phyloP scores from a whole-genome alignment of 2,329 filamentous ascomycete species.

The Penicillium sp. region DNA sequence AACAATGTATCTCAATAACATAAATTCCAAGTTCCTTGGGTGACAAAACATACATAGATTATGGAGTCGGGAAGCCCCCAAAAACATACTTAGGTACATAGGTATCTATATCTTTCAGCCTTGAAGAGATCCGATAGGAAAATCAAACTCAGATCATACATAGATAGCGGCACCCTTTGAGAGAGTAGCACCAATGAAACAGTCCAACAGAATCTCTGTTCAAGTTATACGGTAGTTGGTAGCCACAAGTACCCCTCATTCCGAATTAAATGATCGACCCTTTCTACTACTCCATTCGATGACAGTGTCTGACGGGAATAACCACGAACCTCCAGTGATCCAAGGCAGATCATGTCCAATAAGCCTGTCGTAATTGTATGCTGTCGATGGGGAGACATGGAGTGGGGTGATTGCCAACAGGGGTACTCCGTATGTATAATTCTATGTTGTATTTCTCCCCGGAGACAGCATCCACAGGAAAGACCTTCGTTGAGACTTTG shows the following conservation, averaged over 20 bases:
- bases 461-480: conserved; percentile 1
- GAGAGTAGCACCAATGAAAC: background rate
- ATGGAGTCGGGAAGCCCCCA: conserved; percentile 11
- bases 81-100: background rate
- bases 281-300: background rate
- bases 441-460: background rate
- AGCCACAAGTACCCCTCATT: background rate
- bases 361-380: conserved; percentile 3
- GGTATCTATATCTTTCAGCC: background rate
- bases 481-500: background rate
- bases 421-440: background rate
- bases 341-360: conserved; percentile 6
- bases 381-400: background rate
- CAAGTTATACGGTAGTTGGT: background rate
- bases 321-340: conserved; percentile 9
- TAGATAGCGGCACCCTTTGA: background rate
- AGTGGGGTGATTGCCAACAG: conserved; percentile 7
- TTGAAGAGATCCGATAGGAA: conserved; percentile 3
- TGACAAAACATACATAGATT: conserved; percentile 15
- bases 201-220: background rate
- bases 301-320: conserved; percentile 7
- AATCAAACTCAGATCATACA: background rate
- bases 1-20: conserved; percentile 4
- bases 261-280: conserved; percentile 7
- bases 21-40: conserved; percentile 10